These are phyloP conservation scores for Candida sp. DNA, from an alignment of 1,139 yeast genomes.

Conservation along the genomic window DNA sequence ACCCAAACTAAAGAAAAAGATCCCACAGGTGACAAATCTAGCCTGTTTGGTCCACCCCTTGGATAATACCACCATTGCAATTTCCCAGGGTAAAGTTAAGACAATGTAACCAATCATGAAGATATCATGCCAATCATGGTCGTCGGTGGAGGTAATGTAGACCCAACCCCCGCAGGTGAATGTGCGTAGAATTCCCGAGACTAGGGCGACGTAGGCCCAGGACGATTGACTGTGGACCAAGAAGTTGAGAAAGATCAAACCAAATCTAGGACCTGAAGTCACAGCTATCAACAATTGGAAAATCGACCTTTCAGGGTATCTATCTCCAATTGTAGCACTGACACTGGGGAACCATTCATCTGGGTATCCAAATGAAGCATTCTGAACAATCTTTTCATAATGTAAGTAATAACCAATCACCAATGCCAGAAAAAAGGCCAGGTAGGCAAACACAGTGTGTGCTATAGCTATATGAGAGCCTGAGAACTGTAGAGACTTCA, in stretches of 20 bases:
- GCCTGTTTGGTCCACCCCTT: constrained; percentile 18
- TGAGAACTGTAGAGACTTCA: constrained; percentile 28
- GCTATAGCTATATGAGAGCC: constrained; percentile 66
- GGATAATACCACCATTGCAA: constrained; percentile 56
- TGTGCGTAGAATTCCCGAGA: constrained; percentile 75
- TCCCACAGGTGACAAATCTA: constrained; percentile 50
- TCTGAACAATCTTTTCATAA: constrained; percentile 81
- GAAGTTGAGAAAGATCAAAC: constrained; percentile 63
- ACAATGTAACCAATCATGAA: constrained; percentile 91
- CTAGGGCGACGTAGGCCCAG: constrained; percentile 40
- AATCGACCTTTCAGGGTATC: constrained; percentile 92
- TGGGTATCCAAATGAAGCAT: constrained; percentile 86
- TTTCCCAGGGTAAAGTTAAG: constrained; percentile 89
- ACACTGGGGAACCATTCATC: constrained; percentile 99
- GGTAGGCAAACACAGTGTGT: constrained; percentile 66
- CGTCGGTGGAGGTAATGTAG: constrained; percentile 93
- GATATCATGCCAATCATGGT: constrained; percentile 93
- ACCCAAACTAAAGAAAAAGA: constrained; percentile 68
- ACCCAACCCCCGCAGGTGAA: constrained; percentile 99
- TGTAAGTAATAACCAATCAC: constrained; percentile 71
- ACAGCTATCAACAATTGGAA: constrained; percentile 83
- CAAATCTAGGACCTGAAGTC: constrained; percentile 84
- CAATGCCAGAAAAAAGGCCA: constrained; percentile 75
- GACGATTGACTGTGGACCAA: constrained; percentile 34
- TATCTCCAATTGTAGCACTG: constrained; percentile 93